These are phyloP conservation scores for Angomonas deanei DNA, from an alignment of 208 protist species.

Conservation along the genomic window DNA sequence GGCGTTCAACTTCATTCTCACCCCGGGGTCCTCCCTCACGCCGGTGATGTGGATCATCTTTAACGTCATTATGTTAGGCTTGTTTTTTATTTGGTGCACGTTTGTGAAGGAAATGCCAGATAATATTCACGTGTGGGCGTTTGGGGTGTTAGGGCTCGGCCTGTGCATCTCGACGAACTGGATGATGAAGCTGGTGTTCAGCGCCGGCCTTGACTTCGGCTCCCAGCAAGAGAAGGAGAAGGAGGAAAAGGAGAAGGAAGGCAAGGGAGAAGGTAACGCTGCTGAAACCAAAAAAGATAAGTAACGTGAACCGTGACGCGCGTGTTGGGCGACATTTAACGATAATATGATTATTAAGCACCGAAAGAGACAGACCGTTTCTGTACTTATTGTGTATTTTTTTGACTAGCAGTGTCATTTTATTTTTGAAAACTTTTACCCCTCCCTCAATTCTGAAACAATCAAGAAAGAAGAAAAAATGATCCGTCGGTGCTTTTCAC, in stretches of 20 bases:
- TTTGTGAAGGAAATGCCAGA: slow-evolving; percentile 71
- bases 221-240: slow-evolving; percentile 49
- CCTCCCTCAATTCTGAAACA: not conserved
- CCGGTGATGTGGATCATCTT: slow-evolving; percentile 74
- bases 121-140: slow-evolving; percentile 84
- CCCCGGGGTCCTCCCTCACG: slow-evolving; percentile 80
- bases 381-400: not conserved
- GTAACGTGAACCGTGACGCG: not conserved
- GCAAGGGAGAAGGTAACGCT: slow-evolving; percentile 23
- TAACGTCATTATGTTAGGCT: slow-evolving; percentile 71
- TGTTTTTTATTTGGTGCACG: slow-evolving; percentile 68
- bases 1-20: slow-evolving; percentile 78
- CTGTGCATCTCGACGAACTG: slow-evolving; percentile 82
- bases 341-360: not conserved
- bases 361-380: not conserved
- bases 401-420: slow-evolving; percentile 1
- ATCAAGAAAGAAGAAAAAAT: not conserved
- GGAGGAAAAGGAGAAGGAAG: slow-evolving; percentile 39
- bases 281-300: not conserved
- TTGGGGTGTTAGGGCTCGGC: slow-evolving; percentile 76
- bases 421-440: not conserved
- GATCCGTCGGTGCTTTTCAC: too few relatives aligned
- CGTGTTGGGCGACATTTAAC: not conserved
- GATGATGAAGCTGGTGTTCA: slow-evolving; percentile 82
- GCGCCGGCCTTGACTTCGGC: slow-evolving; percentile 44